Evolutionary conservation across 2,329 filamentous ascomycete species (phyloP).

Genomic region (Cladosporium sp.): DNA sequence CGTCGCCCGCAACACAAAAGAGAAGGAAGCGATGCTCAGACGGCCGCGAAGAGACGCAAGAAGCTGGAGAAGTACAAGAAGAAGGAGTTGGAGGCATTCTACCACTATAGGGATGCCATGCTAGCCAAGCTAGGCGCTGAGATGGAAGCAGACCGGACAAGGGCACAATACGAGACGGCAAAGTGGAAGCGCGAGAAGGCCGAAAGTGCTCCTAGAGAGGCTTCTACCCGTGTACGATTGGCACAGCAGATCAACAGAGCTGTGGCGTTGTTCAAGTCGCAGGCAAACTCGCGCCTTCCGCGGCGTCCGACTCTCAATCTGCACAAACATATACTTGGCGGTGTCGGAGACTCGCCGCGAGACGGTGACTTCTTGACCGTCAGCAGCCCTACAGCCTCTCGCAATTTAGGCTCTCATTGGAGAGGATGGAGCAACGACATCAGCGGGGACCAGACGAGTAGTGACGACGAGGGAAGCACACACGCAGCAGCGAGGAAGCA

Average conservation of each 20-base stretch:
- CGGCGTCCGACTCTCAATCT: conserved; percentile 6
- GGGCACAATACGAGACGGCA: conserved; percentile 24
- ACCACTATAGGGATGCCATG: conserved; percentile 27
- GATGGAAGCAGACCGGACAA: conserved; percentile 21
- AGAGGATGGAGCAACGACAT: conserved; percentile 31
- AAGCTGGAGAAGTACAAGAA: conserved; percentile 27
- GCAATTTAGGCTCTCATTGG: conserved; percentile 13
- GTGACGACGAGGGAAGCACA: conserved; percentile 20
- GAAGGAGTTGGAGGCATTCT: conserved; percentile 26
- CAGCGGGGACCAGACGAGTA: conserved; percentile 29
- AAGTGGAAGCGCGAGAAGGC: conserved; percentile 30
- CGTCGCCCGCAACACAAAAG: background rate
- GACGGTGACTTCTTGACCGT: conserved; percentile 10
- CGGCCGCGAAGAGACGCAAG: conserved; percentile 19
- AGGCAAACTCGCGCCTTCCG: background rate
- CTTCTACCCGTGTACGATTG: conserved; percentile 24
- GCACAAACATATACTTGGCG: conserved; percentile 1
- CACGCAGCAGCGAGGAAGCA: background rate
- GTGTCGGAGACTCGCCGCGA: background rate
- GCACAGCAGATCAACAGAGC: conserved; percentile 26
- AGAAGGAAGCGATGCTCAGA: conserved; percentile 8
- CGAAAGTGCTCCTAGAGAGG: conserved; percentile 25
- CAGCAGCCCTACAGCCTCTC: conserved; percentile 4
- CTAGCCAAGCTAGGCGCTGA: conserved; percentile 28
- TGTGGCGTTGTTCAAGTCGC: conserved; percentile 16